phyloP scores from a whole-genome alignment of 371 early-diverging fungal species.

The Haplosporangium sp. region DNA sequence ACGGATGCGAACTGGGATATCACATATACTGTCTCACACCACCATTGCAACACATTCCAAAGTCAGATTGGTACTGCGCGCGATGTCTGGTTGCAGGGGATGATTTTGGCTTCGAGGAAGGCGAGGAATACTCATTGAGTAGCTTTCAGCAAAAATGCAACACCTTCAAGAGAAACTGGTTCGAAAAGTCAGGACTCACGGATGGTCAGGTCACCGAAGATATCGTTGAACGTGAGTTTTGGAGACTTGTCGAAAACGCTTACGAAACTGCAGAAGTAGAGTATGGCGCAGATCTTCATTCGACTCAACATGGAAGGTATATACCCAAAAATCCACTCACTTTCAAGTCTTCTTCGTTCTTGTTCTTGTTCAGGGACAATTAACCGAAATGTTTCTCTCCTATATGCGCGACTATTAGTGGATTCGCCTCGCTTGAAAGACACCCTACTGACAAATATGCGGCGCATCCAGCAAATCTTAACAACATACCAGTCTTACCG shows the following conservation, averaged over 20 bases:
- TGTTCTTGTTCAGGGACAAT: background rate
- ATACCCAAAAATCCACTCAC: background rate
- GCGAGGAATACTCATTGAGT: constrained; percentile 79
- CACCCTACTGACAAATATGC: constrained; percentile 71
- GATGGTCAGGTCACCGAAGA: constrained; percentile 74
- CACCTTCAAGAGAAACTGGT: constrained; percentile 84
- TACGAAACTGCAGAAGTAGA: constrained; percentile 92
- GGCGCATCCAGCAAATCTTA: constrained; percentile 88
- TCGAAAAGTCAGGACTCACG: constrained; percentile 55
- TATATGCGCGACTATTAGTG: constrained; percentile 56
- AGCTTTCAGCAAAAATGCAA: constrained; percentile 85
- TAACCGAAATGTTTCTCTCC: background rate
- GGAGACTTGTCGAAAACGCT: constrained; percentile 89
- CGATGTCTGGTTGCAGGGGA: constrained; percentile 82
- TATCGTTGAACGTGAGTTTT: constrained; percentile 91
- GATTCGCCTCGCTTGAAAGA: constrained; percentile 78
- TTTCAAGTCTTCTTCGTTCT: background rate
- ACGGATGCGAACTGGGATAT: constrained; percentile 86
- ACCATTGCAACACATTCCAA: constrained; percentile 71
- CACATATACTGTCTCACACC: constrained; percentile 87
- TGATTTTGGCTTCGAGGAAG: constrained; percentile 95
- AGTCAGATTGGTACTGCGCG: constrained; percentile 88
- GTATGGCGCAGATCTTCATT: constrained; percentile 95
- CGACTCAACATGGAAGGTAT: constrained; percentile 90
- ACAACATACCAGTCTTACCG: constrained; percentile 84